Evolutionary conservation across 352 stramenopile genomes (phyloP).

Genomic region (Globisporangium cystogenes): DNA sequence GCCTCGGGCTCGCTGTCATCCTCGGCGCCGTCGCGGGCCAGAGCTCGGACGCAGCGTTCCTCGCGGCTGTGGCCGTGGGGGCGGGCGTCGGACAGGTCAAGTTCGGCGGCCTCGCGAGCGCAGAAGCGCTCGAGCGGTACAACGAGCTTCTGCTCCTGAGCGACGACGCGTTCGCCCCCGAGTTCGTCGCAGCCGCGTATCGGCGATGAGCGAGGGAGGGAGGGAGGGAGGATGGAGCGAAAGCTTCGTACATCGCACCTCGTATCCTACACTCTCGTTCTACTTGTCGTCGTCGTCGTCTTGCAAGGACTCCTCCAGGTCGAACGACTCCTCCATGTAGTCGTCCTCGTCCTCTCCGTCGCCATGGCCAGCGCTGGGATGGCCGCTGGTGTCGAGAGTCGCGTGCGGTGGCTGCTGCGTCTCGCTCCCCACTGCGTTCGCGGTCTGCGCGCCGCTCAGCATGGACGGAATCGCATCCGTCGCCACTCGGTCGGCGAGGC

Average conservation of each 20-base stretch:
- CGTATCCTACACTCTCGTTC: background rate
- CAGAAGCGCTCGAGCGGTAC: slow-evolving; percentile 46
- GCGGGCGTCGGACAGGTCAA: slow-evolving; percentile 60
- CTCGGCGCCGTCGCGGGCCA: slow-evolving; percentile 35
- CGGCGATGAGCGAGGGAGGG: slow-evolving; percentile 9
- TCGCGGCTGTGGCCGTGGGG: slow-evolving; percentile 43
- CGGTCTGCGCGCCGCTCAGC: background rate
- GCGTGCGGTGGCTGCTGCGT: slow-evolving; percentile 1
- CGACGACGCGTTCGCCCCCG: slow-evolving; percentile 32
- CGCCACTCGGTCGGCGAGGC: slow-evolving; percentile 10
- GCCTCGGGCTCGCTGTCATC: slow-evolving; percentile 46
- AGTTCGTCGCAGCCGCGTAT: slow-evolving; percentile 33
- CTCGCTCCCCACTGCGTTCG: slow-evolving; percentile 1
- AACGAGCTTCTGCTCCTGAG: slow-evolving; percentile 44
- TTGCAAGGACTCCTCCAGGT: slow-evolving; percentile 68
- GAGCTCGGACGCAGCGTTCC: slow-evolving; percentile 26
- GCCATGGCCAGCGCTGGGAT: no score
- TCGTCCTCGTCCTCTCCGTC: slow-evolving; percentile 34
- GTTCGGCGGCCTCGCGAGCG: slow-evolving; percentile 47
- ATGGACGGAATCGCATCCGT: slow-evolving; percentile 14
- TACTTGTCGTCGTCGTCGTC: slow-evolving; percentile 32
- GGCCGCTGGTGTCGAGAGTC: no score
- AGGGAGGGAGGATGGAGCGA: no score
- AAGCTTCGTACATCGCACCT: no score
- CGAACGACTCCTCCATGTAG: slow-evolving; percentile 71